Conservation (phyloP, 225 moss, liverwort and hornwort species). For the Sphagnum tenellum region DNA sequence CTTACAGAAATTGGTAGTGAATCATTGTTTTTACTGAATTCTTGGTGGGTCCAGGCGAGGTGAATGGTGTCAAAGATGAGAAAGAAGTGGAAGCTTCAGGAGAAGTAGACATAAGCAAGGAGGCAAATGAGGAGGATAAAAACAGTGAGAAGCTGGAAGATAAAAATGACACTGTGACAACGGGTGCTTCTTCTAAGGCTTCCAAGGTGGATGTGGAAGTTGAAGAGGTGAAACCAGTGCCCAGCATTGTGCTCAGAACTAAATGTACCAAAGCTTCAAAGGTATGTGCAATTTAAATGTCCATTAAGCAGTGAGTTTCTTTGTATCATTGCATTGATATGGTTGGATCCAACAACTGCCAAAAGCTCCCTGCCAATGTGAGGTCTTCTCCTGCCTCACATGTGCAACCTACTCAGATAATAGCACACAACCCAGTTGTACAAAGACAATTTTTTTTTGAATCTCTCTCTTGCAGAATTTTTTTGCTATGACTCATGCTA, state of each 20-base stretch:
- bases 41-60: conserved; percentile 33
- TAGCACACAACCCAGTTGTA: no score
- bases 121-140: conserved; percentile 31
- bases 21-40: background rate
- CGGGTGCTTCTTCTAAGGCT: no score
- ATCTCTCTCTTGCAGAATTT: no score
- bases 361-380: no score
- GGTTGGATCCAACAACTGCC: no score
- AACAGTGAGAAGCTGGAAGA: conserved; percentile 24
- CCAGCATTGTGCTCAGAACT: conserved; percentile 67
- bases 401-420: no score
- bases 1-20: no score
- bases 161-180: conserved; percentile 18
- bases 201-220: conserved; percentile 8
- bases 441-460: no score
- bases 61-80: conserved; percentile 48
- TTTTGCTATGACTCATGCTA: background rate
- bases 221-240: conserved; percentile 57
- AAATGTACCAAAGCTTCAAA: conserved; percentile 78
- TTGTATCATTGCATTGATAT: no score
- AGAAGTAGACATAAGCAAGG: conserved; percentile 26
- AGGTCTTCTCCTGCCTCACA: no score
- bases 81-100: conserved; percentile 23
- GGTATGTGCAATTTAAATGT: conserved; percentile 17
- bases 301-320: no score